Percentiles rank a stretch among this genome's conserved stretches.
Conservation (phyloP, 768 basidiomycete genomes). For the Kwoniella dejecticola region DNA sequence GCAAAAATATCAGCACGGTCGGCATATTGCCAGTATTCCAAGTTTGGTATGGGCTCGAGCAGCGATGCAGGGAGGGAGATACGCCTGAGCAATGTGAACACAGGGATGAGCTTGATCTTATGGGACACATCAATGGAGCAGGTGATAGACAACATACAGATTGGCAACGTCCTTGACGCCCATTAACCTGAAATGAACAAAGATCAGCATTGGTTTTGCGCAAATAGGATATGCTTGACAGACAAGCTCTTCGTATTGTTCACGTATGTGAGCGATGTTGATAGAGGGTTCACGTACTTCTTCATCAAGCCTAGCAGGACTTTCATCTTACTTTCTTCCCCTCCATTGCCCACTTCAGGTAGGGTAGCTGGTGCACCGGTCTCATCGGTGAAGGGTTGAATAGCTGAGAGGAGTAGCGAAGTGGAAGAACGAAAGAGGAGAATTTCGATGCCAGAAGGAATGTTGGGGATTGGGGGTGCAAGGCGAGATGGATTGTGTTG, state of each 20-base stretch:
- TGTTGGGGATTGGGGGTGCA: background rate
- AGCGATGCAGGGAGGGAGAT: conserved; percentile 89
- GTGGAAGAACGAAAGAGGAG: background rate
- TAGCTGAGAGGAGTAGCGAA: conserved; percentile 13
- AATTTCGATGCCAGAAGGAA: background rate
- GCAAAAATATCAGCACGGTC: conserved; percentile 89
- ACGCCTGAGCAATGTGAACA: conserved; percentile 62
- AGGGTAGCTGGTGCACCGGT: conserved; percentile 47
- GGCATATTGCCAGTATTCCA: conserved; percentile 94
- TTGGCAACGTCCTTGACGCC: conserved; percentile 94
- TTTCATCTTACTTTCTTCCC: conserved; percentile 89
- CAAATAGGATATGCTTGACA: background rate
- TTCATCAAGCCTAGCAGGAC: conserved; percentile 90
- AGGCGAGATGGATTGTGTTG: background rate
- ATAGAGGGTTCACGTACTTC: conserved; percentile 60
- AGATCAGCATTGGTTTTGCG: background rate
- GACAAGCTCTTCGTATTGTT: background rate
- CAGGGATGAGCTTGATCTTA: no score
- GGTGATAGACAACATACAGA: conserved; percentile 7
- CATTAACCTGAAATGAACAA: conserved; percentile 56
- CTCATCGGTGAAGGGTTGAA: conserved; percentile 47
- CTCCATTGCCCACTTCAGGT: conserved; percentile 51
- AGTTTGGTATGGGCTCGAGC: conserved; percentile 89
- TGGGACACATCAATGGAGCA: background rate
- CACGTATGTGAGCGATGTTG: no score